These are phyloP conservation scores for Amylocarpus encephaloides DNA, from an alignment of 2,329 filamentous ascomycete genomes.

Conservation along the genomic window DNA sequence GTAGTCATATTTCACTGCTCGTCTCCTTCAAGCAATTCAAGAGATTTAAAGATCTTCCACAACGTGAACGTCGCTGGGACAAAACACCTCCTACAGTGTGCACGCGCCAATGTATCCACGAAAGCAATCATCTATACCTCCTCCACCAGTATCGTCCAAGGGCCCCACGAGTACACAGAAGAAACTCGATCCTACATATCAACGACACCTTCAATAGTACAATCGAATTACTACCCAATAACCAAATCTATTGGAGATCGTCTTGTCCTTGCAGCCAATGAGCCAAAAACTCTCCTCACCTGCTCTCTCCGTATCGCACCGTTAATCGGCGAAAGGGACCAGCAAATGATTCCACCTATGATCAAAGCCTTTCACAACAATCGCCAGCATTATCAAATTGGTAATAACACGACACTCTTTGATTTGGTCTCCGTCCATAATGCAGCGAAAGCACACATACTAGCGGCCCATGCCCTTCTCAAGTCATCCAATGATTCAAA, in stretches of 20 bases:
- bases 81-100: not conserved
- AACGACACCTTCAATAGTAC: not conserved
- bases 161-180: not conserved
- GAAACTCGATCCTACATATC: not conserved
- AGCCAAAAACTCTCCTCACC: not conserved
- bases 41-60: not conserved
- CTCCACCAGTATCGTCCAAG: not conserved
- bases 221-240: not conserved
- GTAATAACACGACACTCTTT: not conserved
- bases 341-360: not conserved
- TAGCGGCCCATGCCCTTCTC: not conserved
- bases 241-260: not conserved
- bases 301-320: constrained; percentile 1
- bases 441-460: not conserved
- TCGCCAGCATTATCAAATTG: not conserved
- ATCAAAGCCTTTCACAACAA: not conserved
- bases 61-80: not conserved
- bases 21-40: not conserved
- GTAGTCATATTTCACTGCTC: constrained; percentile 4
- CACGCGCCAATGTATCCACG: not conserved
- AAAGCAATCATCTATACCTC: not conserved
- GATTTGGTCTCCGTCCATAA: constrained; percentile 1
- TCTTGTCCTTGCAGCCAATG: not conserved
- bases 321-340: not conserved
- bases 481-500: not conserved